These are phyloP conservation scores for Xylaria sp. DNA, from an alignment of 2,329 filamentous ascomycete species.

Conservation along the genomic window DNA sequence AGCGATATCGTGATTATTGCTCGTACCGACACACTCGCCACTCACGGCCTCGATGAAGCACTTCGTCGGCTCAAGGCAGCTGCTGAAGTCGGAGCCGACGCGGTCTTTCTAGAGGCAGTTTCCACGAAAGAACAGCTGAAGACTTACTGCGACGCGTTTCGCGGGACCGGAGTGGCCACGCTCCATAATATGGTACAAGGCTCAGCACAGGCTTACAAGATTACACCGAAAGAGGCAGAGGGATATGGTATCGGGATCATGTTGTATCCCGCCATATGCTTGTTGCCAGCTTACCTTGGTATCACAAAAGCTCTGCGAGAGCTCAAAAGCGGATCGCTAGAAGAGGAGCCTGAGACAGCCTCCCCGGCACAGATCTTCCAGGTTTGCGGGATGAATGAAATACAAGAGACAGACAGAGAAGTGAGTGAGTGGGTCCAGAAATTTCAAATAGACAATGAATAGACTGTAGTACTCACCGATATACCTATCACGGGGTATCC, in stretches of 20 bases:
- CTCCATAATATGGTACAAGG: constrained; percentile 17
- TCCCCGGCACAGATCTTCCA: not conserved
- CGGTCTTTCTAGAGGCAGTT: constrained; percentile 58
- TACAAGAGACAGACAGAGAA: constrained; percentile 6
- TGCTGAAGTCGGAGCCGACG: constrained; percentile 55
- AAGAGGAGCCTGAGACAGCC: not conserved
- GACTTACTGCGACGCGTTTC: constrained; percentile 8
- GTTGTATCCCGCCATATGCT: constrained; percentile 6
- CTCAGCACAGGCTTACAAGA: constrained; percentile 3
- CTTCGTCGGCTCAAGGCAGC: constrained; percentile 51
- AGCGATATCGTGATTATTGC: constrained; percentile 64
- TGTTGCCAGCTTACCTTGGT: constrained; percentile 9
- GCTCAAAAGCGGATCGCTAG: not conserved
- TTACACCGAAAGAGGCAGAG: constrained; percentile 8
- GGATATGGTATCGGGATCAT: constrained; percentile 4
- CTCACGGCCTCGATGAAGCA: constrained; percentile 55
- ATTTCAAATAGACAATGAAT: not conserved
- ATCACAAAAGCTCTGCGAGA: constrained; percentile 4
- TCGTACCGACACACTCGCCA: constrained; percentile 59
- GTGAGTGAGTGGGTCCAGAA: constrained; percentile 13
- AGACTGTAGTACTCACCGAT: not conserved
- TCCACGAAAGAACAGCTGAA: constrained; percentile 43
- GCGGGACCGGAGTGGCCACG: constrained; percentile 2
- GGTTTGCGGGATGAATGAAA: constrained; percentile 15
- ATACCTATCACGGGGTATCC: no score